Evolutionary conservation across 1,284 basidiomycete species (phyloP).

Genomic region (Takashimella koratensis): DNA sequence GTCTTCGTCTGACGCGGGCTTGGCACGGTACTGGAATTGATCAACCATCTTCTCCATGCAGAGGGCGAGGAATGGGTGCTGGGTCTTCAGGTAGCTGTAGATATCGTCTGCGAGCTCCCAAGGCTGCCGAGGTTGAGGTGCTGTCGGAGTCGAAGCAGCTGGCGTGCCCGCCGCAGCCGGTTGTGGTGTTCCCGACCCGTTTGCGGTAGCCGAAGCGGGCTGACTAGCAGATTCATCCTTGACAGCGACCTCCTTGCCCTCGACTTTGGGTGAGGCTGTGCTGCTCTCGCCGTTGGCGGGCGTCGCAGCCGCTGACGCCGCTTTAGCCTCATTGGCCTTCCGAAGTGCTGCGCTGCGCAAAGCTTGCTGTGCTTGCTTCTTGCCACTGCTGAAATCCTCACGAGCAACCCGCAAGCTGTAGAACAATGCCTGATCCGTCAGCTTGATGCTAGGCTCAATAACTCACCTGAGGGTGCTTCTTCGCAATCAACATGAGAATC

Average conservation of each 20-base stretch:
- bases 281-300: constrained; percentile 25
- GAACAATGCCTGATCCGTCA: constrained; percentile 72
- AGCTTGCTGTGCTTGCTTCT: constrained; percentile 39
- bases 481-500: constrained; percentile 85
- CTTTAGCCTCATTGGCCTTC: constrained; percentile 33
- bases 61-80: constrained; percentile 89
- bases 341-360: constrained; percentile 11
- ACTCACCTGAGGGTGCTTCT: constrained; percentile 85
- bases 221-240: constrained; percentile 20
- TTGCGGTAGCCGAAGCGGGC: constrained; percentile 11
- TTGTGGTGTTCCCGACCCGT: constrained; percentile 4
- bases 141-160: constrained; percentile 14
- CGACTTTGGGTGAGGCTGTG: constrained; percentile 9
- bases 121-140: constrained; percentile 59
- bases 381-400: constrained; percentile 68
- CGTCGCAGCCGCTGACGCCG: constrained; percentile 49
- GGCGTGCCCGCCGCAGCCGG: constrained; percentile 1
- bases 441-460: constrained; percentile 1
- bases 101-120: constrained; percentile 95
- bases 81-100: constrained; percentile 90
- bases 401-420: constrained; percentile 89
- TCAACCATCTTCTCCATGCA: constrained; percentile 98
- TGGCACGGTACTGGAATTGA: constrained; percentile 88
- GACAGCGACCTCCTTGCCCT: constrained; percentile 22
- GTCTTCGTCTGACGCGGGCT: constrained; percentile 87